A percentile compares a stretch with the other conserved stretches of the same genome.
Evolutionary conservation across 192 early-diverging fungal genomes (phyloP).

Genomic region (Coemansia sp.): DNA sequence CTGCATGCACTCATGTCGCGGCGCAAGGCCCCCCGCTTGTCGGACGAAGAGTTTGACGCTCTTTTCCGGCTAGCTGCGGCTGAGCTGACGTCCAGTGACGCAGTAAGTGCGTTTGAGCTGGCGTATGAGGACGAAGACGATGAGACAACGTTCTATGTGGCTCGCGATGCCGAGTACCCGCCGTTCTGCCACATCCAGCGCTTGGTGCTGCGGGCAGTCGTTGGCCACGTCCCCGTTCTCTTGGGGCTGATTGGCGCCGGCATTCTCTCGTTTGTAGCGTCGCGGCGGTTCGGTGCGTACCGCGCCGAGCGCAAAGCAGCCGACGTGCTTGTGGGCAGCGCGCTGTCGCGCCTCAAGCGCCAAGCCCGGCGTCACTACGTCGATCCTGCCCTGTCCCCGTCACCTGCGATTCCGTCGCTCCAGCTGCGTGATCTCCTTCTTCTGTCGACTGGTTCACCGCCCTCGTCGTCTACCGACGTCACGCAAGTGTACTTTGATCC

Average conservation of each 20-base stretch:
- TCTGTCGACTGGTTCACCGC: constrained; percentile 21
- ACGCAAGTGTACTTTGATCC: constrained; percentile 36
- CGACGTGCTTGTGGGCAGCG: constrained; percentile 44
- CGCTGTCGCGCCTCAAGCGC: constrained; percentile 50
- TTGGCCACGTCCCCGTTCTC: constrained; percentile 31
- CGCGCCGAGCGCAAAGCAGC: constrained; percentile 40
- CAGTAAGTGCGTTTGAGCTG: constrained; percentile 15
- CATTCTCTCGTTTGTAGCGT: constrained; percentile 22
- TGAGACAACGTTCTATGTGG: constrained; percentile 33
- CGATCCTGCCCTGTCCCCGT: constrained; percentile 56
- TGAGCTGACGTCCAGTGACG: constrained; percentile 14
- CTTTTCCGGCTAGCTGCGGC: constrained; percentile 30
- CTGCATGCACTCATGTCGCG: constrained; percentile 21
- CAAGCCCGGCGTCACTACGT: constrained; percentile 55
- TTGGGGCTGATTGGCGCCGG: constrained; percentile 8
- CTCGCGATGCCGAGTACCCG: constrained; percentile 20
- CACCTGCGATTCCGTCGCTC: constrained; percentile 47
- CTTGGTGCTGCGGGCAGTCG: constrained; percentile 15
- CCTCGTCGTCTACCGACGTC: not conserved
- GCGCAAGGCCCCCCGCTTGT: constrained; percentile 23
- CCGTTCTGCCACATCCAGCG: constrained; percentile 29
- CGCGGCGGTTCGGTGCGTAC: constrained; percentile 30
- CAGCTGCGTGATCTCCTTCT: constrained; percentile 62
- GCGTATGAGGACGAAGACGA: constrained; percentile 29
- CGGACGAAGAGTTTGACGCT: constrained; percentile 30